phyloP scores from a whole-genome alignment of 176 grass and related monocot genomes.

The Raddia guianensis region DNA sequence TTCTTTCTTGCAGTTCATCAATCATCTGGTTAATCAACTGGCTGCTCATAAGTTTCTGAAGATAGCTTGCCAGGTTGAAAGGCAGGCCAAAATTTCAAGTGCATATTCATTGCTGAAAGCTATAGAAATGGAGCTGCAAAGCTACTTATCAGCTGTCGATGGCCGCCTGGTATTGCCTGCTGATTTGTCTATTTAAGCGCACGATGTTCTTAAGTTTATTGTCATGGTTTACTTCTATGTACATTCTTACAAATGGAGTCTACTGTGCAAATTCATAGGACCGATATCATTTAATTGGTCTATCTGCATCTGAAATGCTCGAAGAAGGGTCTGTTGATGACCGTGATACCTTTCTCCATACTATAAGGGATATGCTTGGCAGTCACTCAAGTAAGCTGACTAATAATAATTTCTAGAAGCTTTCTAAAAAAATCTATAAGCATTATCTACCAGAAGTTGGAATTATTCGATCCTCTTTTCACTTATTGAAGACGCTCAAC shows the following conservation, averaged over 20 bases:
- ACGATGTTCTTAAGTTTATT: conserved; percentile 27
- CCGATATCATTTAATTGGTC: conserved; percentile 65
- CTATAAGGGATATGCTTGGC: conserved; percentile 77
- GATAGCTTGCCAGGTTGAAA: conserved; percentile 78
- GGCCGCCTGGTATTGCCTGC: conserved; percentile 59
- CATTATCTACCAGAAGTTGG: conserved; percentile 15
- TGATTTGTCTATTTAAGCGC: not conserved
- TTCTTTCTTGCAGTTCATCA: conserved; percentile 72
- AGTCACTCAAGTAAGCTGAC: conserved; percentile 64
- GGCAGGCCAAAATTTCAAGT: conserved; percentile 49
- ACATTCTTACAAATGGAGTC: conserved; percentile 34
- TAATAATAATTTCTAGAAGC: not conserved
- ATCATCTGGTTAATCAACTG: conserved; percentile 83
- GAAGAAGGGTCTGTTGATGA: conserved; percentile 93
- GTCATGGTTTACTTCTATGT: conserved; percentile 20
- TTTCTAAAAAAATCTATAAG: not conserved
- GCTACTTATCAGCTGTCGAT: conserved; percentile 70
- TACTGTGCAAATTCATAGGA: conserved; percentile 53
- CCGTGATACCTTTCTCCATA: conserved; percentile 76
- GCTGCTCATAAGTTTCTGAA: conserved; percentile 72
- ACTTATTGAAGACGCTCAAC: conserved; percentile 57
- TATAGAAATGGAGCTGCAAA: conserved; percentile 70
- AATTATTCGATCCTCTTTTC: conserved; percentile 17
- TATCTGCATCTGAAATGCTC: conserved; percentile 63
- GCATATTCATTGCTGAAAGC: conserved; percentile 79